Conservation (phyloP, 352 stramenopile genomes). For the Aphanomyces invadans region DNA sequence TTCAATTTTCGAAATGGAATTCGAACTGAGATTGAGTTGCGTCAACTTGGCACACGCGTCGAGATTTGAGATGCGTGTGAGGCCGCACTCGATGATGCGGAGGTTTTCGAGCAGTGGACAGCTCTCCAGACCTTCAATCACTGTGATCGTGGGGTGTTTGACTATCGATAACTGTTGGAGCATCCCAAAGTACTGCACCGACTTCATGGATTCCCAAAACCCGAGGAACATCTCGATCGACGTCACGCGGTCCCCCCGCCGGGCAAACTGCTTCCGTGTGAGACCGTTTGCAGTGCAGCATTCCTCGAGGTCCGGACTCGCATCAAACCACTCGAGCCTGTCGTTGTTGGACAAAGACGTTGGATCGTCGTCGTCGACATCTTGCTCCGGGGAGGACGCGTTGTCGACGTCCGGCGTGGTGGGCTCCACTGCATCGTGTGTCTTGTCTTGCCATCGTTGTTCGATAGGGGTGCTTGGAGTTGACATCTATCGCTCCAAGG, state of each 20-base stretch:
- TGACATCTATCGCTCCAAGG: neutral
- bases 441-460: neutral
- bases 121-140: constrained; percentile 42
- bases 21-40: constrained; percentile 65
- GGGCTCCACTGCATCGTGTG: neutral
- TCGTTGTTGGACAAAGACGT: neutral
- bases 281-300: constrained; percentile 64
- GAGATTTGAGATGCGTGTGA: constrained; percentile 44
- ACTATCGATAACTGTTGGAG: constrained; percentile 65
- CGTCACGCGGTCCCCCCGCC: constrained; percentile 33
- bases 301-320: constrained; percentile 44
- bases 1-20: constrained; percentile 50
- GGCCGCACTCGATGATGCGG: constrained; percentile 55
- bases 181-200: constrained; percentile 50
- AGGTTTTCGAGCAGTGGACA: constrained; percentile 55
- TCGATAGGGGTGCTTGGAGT: neutral
- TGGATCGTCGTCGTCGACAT: constrained; percentile 7
- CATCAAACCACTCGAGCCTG: constrained; percentile 34
- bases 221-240: constrained; percentile 68
- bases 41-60: constrained; percentile 40
- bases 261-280: constrained; percentile 44
- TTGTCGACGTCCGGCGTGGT: neutral
- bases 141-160: constrained; percentile 55
- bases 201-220: constrained; percentile 65
- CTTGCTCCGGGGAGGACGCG: neutral